Evolutionary conservation across 2,329 filamentous ascomycete species (phyloP), one percentile per base, ranked within the genome.

Genomic region (Metarhizium album): DNA sequence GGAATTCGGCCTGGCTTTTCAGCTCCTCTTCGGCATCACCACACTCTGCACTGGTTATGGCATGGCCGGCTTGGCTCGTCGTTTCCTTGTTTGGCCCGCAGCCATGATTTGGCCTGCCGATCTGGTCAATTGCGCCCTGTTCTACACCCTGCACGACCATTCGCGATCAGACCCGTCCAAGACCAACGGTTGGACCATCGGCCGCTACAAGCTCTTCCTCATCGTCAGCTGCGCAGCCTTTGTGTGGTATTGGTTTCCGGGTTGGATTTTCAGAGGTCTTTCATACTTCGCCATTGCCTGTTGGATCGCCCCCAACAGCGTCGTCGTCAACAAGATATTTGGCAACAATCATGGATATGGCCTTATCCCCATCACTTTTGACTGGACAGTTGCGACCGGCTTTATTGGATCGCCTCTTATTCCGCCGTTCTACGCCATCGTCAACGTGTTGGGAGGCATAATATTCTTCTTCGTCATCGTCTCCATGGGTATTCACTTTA

Each of bases 161-260:
- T 67, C 68, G 3, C 64, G 62, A 14, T 70, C 71, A 5, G 70
- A 78, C 55, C 74, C 76, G 1, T 60, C 68, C 45, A 74, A 73
- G 49, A 72, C 72, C 23, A 74, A 71, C 58, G 82, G 83, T 42
- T 86, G 83, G 83, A 72, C 60, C 33, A 74, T 85, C 46, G 75
- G 78, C n/a, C 76, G 81, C 48, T 84, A 83, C 63, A 74, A 72
- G 55, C 79, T 79, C 62, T 86, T 85, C 67, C 60, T 83, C 50
- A 75, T 76, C 56, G 70, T 82, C 35, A 76, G 78, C 55, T 60
- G 66, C 24, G 74, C 66, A 18, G 73, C 76, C 23, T 74, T 74
- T 52, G 61, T 73, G 37, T 76, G 78, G 76, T 80, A 81, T 57
- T 82, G 76, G 74, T 74, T 82, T 57, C 80, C 81, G 0, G 79